These are phyloP conservation scores for Fomes fomentarius DNA, from an alignment of 1,284 basidiomycete genomes.

Conservation along the genomic window DNA sequence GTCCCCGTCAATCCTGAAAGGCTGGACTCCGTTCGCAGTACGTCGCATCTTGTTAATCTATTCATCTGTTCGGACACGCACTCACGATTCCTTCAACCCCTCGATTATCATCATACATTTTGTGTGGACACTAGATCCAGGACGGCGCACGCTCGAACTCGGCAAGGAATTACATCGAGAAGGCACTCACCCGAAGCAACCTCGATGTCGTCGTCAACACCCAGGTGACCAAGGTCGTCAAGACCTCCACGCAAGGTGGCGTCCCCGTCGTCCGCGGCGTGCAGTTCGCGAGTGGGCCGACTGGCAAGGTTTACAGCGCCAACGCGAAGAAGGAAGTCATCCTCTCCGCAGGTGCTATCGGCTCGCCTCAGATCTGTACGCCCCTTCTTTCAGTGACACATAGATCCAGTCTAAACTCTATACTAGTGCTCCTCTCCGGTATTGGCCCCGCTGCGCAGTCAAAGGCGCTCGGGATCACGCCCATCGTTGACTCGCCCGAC, in stretches of 20 bases:
- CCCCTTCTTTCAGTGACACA: conserved; percentile 28
- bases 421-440: conserved; percentile 33
- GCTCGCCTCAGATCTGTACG: conserved; percentile 37
- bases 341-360: conserved; percentile 23
- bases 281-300: conserved; percentile 26
- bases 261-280: conserved; percentile 35
- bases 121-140: conserved; percentile 12
- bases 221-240: conserved; percentile 41
- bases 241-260: conserved; percentile 21
- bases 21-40: conserved; percentile 11
- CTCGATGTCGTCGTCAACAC: conserved; percentile 44
- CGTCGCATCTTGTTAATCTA: background rate
- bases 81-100: background rate
- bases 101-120: no score
- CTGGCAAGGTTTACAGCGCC: conserved; percentile 15
- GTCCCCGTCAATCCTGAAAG: background rate
- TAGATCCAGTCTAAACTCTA: background rate
- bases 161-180: conserved; percentile 33
- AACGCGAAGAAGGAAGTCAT: conserved; percentile 30
- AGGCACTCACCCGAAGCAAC: conserved; percentile 37
- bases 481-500: conserved; percentile 37
- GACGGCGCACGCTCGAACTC: conserved; percentile 35
- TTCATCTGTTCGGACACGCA: background rate
- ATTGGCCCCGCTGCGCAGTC: conserved; percentile 23
- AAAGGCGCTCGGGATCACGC: conserved; percentile 28